Conservation (phyloP, 1,139 yeast genomes). For the Scheffersomyces insectosa region DNA sequence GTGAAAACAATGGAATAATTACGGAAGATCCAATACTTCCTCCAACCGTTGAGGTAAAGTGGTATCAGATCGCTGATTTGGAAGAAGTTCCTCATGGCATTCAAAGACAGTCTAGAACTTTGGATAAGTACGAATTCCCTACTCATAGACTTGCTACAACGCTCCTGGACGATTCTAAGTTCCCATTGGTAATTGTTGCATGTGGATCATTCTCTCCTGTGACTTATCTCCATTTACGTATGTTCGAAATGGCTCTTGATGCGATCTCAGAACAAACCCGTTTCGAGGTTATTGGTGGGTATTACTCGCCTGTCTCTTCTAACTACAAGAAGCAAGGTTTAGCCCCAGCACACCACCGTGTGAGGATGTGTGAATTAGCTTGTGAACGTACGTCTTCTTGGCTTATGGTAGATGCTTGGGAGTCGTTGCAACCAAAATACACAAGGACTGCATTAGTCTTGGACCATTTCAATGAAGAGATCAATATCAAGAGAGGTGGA, state of each 20-base stretch:
- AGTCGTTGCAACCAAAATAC: slow-evolving; percentile 85
- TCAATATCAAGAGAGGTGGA: slow-evolving; percentile 88
- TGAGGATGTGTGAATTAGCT: slow-evolving; percentile 96
- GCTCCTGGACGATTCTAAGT: slow-evolving; percentile 72
- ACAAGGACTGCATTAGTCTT: slow-evolving; percentile 93
- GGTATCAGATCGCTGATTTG: slow-evolving; percentile 82
- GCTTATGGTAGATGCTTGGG: slow-evolving; percentile 99
- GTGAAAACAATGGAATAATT: neutral
- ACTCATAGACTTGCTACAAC: slow-evolving; percentile 77
- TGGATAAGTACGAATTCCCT: slow-evolving; percentile 77
- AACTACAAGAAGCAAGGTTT: slow-evolving; percentile 92
- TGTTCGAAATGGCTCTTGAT: slow-evolving; percentile 98
- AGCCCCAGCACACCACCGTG: slow-evolving; percentile 86
- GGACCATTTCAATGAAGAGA: slow-evolving; percentile 95
- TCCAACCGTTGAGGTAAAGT: slow-evolving; percentile 52
- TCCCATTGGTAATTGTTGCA: slow-evolving; percentile 92
- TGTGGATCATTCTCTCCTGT: slow-evolving; percentile 98
- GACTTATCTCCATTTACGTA: slow-evolving; percentile 88
- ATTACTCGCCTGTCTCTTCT: slow-evolving; percentile 95
- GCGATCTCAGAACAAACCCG: slow-evolving; percentile 90
- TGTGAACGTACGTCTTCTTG: slow-evolving; percentile 96
- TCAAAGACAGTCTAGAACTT: slow-evolving; percentile 74
- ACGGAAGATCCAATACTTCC: slow-evolving; percentile 26
- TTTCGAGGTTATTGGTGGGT: slow-evolving; percentile 95
- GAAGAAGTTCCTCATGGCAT: slow-evolving; percentile 97